These are phyloP conservation scores for Trichoderma arundinaceum DNA, from an alignment of 2,329 filamentous ascomycete genomes.

Conservation along the genomic window DNA sequence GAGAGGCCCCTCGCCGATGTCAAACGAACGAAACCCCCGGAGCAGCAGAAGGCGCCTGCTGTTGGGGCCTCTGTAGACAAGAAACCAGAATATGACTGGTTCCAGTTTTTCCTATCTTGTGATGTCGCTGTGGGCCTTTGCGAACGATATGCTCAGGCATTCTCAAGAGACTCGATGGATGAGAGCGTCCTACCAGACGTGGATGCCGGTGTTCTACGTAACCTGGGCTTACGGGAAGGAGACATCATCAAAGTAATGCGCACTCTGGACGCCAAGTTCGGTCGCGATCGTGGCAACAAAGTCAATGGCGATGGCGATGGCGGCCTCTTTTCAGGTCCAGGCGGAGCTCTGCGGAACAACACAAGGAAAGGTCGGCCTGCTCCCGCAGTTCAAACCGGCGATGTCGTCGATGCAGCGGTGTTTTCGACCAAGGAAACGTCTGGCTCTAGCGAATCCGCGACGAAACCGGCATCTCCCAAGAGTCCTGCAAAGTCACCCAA, in stretches of 20 bases:
- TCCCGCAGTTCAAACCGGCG: slow-evolving; percentile 82
- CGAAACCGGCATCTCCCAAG: slow-evolving; percentile 36
- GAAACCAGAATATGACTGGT: slow-evolving; percentile 88
- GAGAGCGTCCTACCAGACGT: slow-evolving; percentile 92
- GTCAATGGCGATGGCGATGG: slow-evolving; percentile 63
- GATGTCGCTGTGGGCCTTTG: slow-evolving; percentile 92
- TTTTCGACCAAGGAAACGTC: slow-evolving; percentile 67
- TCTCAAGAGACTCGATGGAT: slow-evolving; percentile 91
- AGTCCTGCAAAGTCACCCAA: slow-evolving; percentile 42
- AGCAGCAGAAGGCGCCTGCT: slow-evolving; percentile 43
- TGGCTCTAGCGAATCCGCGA: slow-evolving; percentile 35
- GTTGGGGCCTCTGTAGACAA: slow-evolving; percentile 69
- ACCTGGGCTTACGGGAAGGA: slow-evolving; percentile 90
- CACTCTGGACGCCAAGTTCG: slow-evolving; percentile 79
- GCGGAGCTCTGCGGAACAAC: slow-evolving; percentile 91
- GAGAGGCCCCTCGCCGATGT: slow-evolving; percentile 92
- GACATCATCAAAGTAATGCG: slow-evolving; percentile 97
- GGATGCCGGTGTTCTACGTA: slow-evolving; percentile 79
- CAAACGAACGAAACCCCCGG: slow-evolving; percentile 56
- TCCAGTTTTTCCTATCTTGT: slow-evolving; percentile 94
- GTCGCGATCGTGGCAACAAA: slow-evolving; percentile 59
- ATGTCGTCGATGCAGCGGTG: slow-evolving; percentile 85
- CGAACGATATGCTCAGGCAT: slow-evolving; percentile 90
- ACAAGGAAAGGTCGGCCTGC: slow-evolving; percentile 89
- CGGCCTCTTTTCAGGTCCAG: slow-evolving; percentile 89